Evolutionary conservation across 2,329 filamentous ascomycete genomes (phyloP).

Genomic region (Aureobasidium sp.): DNA sequence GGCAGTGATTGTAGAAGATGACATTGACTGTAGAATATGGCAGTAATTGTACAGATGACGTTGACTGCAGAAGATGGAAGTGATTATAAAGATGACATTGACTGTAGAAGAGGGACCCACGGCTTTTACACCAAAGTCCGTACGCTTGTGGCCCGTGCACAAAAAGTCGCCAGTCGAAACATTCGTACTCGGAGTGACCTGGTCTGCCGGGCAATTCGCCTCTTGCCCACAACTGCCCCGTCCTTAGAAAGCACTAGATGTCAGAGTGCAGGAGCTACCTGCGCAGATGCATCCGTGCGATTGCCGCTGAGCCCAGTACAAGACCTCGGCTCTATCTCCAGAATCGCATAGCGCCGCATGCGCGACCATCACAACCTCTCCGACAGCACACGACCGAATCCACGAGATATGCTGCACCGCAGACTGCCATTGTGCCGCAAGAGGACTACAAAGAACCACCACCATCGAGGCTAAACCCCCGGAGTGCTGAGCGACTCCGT

Average conservation of each 20-base stretch:
- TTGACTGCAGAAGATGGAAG: no score
- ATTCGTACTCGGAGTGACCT: neutral
- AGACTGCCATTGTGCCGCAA: neutral
- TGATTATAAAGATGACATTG: no score
- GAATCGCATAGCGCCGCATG: conserved; percentile 16
- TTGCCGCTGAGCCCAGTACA: conserved; percentile 28
- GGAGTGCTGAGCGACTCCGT: neutral
- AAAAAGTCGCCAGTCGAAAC: no score
- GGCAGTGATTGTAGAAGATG: no score
- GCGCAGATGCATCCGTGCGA: conserved; percentile 37
- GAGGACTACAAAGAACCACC: neutral
- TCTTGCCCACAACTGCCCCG: neutral
- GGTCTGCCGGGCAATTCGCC: neutral
- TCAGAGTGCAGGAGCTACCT: conserved; percentile 40
- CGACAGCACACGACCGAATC: neutral
- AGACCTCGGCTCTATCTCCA: conserved; percentile 17
- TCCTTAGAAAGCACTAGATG: conserved; percentile 33
- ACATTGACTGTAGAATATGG: no score
- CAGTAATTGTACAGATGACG: no score
- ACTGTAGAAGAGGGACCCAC: no score
- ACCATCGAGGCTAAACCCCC: neutral
- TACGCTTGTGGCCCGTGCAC: neutral
- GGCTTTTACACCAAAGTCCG: neutral
- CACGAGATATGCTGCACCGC: neutral
- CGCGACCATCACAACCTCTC: neutral